Evolutionary conservation across 345 rosid genomes (phyloP), one percentile per base, ranked within the genome.

Genomic region (Rhizophora apiculata): DNA sequence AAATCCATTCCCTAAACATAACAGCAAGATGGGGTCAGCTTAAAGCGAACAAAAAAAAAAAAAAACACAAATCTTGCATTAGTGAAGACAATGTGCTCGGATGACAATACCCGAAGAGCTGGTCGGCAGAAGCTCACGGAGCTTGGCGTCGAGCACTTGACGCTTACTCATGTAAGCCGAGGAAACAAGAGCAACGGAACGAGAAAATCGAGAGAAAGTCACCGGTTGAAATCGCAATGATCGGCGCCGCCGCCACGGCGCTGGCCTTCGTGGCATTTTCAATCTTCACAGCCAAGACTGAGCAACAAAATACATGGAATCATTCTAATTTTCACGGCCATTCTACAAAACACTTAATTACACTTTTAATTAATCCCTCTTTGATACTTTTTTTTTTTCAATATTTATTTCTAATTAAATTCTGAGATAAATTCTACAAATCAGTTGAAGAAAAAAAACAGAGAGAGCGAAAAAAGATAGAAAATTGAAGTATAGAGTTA

Each of bases 191-290:
- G 92, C 89, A 21, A 84, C 71, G n/a, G 81, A 85, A 65, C 96
- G 96, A 51, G 88, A 81, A 76, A 89, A 92, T 16, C 86, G 82
- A 16, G 96, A 86, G 74, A 85, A 92, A 6, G 93, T 81, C 63
- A 84, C 78, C 37, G 96, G 97, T 64, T 30, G 84, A 68, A 62
- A 26, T 60, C 56, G 78, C 69, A 53, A 2, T 22, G 78, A 39
- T 32, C 80, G 68, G 69, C 80, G 65, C 39, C 64, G 72, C 76
- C 81, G 77, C 51, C 79, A 63, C 49, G 80, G 77, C 51, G 81
- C 62, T 52, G 80, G 84, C 64, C 78, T 80, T 8, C 75, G 46
- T n/a, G 66, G 43, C 76, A 77, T 73, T 49, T 21, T 29, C 37
- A 56, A 43, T 43, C 46, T 39, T 39, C 3, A 4, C 13, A 39